phyloP scores from a whole-genome alignment of 2,329 filamentous ascomycete species.

The Claviceps quebecensis region DNA sequence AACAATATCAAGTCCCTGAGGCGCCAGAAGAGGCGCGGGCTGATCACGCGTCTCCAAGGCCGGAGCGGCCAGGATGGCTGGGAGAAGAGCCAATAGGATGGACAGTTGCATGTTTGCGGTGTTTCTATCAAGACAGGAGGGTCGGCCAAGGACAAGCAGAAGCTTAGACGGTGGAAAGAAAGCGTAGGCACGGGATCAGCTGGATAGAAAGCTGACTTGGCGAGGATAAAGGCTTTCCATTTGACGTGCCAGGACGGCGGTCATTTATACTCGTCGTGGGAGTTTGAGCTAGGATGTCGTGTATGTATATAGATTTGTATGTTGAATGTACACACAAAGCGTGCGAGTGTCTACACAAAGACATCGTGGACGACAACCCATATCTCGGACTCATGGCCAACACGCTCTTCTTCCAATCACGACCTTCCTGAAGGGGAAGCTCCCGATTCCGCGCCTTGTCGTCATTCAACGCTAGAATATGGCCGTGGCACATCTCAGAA shows the following conservation, averaged over 20 bases:
- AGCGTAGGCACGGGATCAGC: too few relatives aligned
- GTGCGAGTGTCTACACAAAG: too few relatives aligned
- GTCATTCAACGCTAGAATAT: not conserved
- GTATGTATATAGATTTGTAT: not conserved
- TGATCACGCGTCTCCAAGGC: conserved; percentile 10
- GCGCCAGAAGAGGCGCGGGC: conserved; percentile 14
- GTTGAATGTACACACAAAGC: too few relatives aligned
- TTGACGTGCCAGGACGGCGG: not conserved
- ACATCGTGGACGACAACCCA: not conserved
- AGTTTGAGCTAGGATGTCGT: not conserved
- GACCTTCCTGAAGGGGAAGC: conserved; percentile 10
- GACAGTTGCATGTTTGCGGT: conserved; percentile 12
- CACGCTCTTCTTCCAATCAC: not conserved
- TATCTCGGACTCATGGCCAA: not conserved
- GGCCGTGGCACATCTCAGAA: not conserved
- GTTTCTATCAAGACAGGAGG: not conserved
- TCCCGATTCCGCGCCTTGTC: not conserved
- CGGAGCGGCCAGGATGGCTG: conserved; percentile 11
- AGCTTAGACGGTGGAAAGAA: not conserved
- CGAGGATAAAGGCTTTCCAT: not conserved
- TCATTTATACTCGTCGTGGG: conserved; percentile 6
- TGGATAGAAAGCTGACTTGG: not conserved
- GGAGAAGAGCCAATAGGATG: conserved; percentile 12
- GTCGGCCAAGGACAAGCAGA: not conserved
- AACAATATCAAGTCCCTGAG: conserved; percentile 9